phyloP scores from a whole-genome alignment of 1,139 yeast species.

The Hemisphaericaspora subhashii region DNA sequence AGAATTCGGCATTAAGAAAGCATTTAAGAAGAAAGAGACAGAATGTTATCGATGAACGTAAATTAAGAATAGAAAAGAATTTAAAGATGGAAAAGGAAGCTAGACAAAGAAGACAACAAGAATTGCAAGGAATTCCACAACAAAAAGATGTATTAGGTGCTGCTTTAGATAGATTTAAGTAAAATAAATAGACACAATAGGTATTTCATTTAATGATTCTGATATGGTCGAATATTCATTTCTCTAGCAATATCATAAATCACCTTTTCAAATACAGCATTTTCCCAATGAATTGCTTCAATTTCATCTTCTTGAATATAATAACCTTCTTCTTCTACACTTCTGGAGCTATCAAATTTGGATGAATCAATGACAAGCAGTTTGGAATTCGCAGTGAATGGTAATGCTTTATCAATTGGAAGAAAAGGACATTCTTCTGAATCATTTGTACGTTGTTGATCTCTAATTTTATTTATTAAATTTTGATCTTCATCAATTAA shows the following conservation, averaged over 20 bases:
- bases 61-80: constrained; percentile 76
- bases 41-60: constrained; percentile 87
- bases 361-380: no score
- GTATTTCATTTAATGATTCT: not conserved
- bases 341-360: constrained; percentile 4
- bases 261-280: constrained; percentile 18
- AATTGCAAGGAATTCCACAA: constrained; percentile 52
- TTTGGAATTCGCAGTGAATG: no score
- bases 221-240: constrained; percentile 7
- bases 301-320: constrained; percentile 17
- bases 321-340: constrained; percentile 8
- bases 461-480: constrained; percentile 14
- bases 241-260: constrained; percentile 13
- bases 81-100: constrained; percentile 71
- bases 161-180: constrained; percentile 59
- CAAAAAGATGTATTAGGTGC: constrained; percentile 53
- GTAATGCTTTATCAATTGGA: no score
- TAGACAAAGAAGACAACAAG: constrained; percentile 55
- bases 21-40: constrained; percentile 81
- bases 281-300: constrained; percentile 27
- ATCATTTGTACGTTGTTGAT: no score
- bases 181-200: no score
- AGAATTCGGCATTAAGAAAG: constrained; percentile 80
- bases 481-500: constrained; percentile 18
- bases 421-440: no score